Evolutionary conservation across 108 stramenopile species (phyloP), one percentile per base, ranked within the genome.

Genomic region (Nitzschia putrida): DNA sequence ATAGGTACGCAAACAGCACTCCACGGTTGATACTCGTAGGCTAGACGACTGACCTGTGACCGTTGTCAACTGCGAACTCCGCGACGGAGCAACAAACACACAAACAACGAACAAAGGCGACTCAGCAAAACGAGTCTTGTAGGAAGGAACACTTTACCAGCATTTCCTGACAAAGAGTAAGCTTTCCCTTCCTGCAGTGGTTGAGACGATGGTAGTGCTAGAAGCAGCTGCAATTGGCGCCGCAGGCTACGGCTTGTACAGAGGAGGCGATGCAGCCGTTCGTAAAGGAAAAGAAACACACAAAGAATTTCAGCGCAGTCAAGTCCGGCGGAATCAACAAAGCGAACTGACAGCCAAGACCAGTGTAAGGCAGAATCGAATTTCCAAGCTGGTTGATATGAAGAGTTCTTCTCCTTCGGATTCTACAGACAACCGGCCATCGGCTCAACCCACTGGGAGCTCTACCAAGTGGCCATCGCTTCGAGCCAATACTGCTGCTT

Each of bases 211-310:
- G 71, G 77, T 78, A 1, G 38, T 78, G 29, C 24, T 78, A 22
- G 66, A 61, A 55, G 54, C 77, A 20, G 77, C 77, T 34, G 77
- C 71, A n/a, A 68, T 72, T 55, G 61, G 60, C 39, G 77, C 66
- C 20, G 77, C 77, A 5, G 66, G 71, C 16, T 78, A 78, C 50
- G 77, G 77, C 12, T 23, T 68, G 57, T 72, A 72, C 55, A 66
- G 72, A 25, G 77, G 77, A 45, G 77, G 77, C 14, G 67, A 78
- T 26, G 71, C 64, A 6, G 64, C 65, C 0, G 66, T 71, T 24
- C 26, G 43, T 7, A 78, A 78, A 63, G 77, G 64, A 65, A 78
- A 78, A 60, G 71, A 72, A 39, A 39, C 60, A 6, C 51, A 55
- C 64, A 72, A 47, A 57, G 77, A 78, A 58, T 26, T 57, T 2